A percentile compares a stretch with the other conserved stretches of the same genome.
These are phyloP conservation scores for Psidium friedrichsthalianum DNA, from an alignment of 345 rosid genomes.

Conservation along the genomic window DNA sequence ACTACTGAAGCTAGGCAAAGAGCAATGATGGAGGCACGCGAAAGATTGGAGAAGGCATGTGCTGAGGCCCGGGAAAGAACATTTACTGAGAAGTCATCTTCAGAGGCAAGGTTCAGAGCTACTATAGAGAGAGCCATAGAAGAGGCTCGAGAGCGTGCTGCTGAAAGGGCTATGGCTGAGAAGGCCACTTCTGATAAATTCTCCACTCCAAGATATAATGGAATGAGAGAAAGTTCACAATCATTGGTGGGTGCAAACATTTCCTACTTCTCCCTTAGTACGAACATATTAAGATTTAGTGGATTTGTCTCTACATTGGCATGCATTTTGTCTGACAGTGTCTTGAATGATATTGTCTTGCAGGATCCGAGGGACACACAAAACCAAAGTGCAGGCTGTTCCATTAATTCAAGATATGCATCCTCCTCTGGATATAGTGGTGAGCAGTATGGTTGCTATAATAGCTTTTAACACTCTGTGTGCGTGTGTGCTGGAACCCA, in stretches of 20 bases:
- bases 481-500: background rate
- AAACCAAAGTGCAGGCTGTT: conserved; percentile 31
- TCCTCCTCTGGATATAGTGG: conserved; percentile 37
- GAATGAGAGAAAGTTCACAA: conserved; percentile 31
- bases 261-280: background rate
- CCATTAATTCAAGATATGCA: conserved; percentile 35
- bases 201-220: conserved; percentile 39
- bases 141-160: conserved; percentile 96
- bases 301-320: background rate
- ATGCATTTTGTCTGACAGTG: background rate
- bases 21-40: conserved; percentile 79
- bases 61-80: conserved; percentile 83
- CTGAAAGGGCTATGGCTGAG: conserved; percentile 57
- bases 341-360: background rate
- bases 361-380: conserved; percentile 47
- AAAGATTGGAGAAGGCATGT: conserved; percentile 88
- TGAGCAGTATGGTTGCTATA: conserved; percentile 7
- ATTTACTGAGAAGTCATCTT: conserved; percentile 32
- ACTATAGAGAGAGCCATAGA: conserved; percentile 86
- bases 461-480: background rate
- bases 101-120: conserved; percentile 60
- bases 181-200: conserved; percentile 59
- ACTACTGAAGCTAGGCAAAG: conserved; percentile 47
- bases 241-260: conserved; percentile 19
- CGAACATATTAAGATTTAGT: background rate